Conservation (phyloP, 2,329 filamentous ascomycete species). For the Pyrenophora graminea region DNA sequence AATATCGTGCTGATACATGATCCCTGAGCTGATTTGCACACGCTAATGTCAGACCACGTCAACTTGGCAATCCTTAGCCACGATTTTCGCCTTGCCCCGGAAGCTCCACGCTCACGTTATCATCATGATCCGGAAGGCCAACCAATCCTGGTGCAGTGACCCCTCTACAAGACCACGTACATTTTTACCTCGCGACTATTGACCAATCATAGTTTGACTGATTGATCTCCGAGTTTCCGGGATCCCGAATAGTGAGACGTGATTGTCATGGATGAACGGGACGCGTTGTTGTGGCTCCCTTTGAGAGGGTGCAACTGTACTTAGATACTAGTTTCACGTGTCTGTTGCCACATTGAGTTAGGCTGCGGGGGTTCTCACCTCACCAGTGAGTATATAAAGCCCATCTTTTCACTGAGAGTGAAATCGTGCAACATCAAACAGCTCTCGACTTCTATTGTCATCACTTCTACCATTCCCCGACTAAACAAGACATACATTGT, state of each 20-base stretch:
- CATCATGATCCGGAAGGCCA: conserved; percentile 40
- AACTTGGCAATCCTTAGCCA: conserved; percentile 10
- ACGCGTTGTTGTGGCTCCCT: conserved; percentile 17
- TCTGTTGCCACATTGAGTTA: conserved; percentile 18
- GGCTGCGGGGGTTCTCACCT: conserved; percentile 8
- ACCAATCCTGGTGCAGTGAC: conserved; percentile 20
- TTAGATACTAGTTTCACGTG: conserved; percentile 13
- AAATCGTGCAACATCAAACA: conserved; percentile 12
- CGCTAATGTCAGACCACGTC: conserved; percentile 24
- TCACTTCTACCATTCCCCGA: conserved; percentile 1
- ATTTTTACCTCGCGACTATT: conserved; percentile 11
- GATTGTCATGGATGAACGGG: conserved; percentile 28
- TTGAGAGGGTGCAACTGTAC: conserved; percentile 13
- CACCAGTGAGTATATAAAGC: conserved; percentile 26
- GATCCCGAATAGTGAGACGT: conserved; percentile 27
- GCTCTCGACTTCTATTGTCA: conserved; percentile 12
- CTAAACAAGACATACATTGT: background rate
- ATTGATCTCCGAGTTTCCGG: conserved; percentile 19
- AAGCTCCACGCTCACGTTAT: conserved; percentile 21
- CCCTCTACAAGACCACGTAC: conserved; percentile 29
- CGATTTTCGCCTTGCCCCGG: conserved; percentile 9
- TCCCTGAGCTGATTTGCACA: conserved; percentile 17
- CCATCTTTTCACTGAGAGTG: conserved; percentile 1
- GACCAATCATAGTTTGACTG: conserved; percentile 12
- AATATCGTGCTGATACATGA: conserved; percentile 7